Base-by-base conservation (phyloP, 805 yeast genomes). In the Tetrapisispora nanseiensis region DNA sequence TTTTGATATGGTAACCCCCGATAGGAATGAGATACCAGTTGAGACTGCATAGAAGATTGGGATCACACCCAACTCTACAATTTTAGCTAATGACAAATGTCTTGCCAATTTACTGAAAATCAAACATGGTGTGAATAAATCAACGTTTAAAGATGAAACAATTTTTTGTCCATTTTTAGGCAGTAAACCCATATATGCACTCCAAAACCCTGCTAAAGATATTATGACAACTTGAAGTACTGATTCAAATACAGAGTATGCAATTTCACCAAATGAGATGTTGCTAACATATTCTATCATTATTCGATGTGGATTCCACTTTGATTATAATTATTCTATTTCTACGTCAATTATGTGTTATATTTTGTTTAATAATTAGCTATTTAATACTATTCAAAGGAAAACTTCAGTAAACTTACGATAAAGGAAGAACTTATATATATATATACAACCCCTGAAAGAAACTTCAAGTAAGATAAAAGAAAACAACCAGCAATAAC, bases 111-210 rank as follows among this genome's bases (percentile, higher is more conserved):
- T 92, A 50, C 86, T 74, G 63, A 90, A 92, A 52, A 90, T 87
- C 69, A 90, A 76, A 52, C 95, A 89, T 7, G 98, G 97, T 18
- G 97, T 92, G 69, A 92, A 90, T 40, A 90, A 67, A 63, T 86
- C 90, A 29, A 92, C 97, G 57, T 90, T 90, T 41, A 90, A 70
- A 44, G 72, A 67, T 4, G 92, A 80, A 18, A 90, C 72, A 33
- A 75, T 71, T 57, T 84, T 86, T 53, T 87, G 95, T n/a, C 82
- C 86, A 33, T 70, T 66, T 43, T 82, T 74, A 41, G 75, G 76
- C 35, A 92, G 70, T 32, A 85, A 63, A 2, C 90, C 87, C 10
- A 76, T 58, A 48, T 75, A 73, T 8, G 96, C 92, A 28, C 94
- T 86, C 66, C 84, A 68, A 57, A 80, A 89, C 12, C 98, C 98